Evolutionary conservation across 2,329 filamentous ascomycete species (phyloP).

Genomic region (Ophiostoma triangulosporum): DNA sequence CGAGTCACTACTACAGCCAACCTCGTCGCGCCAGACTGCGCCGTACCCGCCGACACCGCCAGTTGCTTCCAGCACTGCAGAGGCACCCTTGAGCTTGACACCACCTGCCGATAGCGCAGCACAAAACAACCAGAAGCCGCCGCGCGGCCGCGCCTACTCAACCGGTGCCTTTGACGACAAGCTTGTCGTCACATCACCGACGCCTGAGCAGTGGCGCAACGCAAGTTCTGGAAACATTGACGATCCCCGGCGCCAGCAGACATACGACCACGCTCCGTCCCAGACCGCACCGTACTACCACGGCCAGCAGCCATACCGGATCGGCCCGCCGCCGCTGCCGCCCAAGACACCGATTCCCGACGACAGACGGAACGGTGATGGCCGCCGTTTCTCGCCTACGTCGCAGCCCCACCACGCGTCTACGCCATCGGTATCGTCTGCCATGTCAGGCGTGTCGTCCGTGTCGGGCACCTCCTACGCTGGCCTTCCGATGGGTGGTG

Average conservation of each 20-base stretch:
- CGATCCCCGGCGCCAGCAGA: neutral
- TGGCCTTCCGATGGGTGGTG: slow-evolving; percentile 41
- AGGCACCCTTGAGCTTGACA: neutral
- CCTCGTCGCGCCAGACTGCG: slow-evolving; percentile 16
- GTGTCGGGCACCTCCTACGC: slow-evolving; percentile 64
- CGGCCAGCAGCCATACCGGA: slow-evolving; percentile 24
- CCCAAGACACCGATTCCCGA: slow-evolving; percentile 64
- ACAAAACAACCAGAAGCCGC: neutral
- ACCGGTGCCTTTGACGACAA: slow-evolving; percentile 31
- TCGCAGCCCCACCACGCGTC: slow-evolving; percentile 33
- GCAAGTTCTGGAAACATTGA: slow-evolving; percentile 16
- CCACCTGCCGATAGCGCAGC: neutral
- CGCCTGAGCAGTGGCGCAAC: slow-evolving; percentile 43
- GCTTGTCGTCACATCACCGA: slow-evolving; percentile 42
- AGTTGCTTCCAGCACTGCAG: neutral
- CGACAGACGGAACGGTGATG: slow-evolving; percentile 16
- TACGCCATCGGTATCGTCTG: slow-evolving; percentile 56
- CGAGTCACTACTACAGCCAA: slow-evolving; percentile 16
- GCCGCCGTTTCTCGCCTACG: neutral
- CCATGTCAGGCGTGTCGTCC: slow-evolving; percentile 45
- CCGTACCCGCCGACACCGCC: slow-evolving; percentile 15
- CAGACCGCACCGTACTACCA: slow-evolving; percentile 21
- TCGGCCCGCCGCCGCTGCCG: slow-evolving; percentile 57
- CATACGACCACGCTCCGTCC: neutral
- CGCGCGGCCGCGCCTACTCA: neutral